A percentile compares a stretch with the other conserved stretches of the same genome.
phyloP scores from a whole-genome alignment of 164 flowering plant genomes.

The Magnolia sinica region DNA sequence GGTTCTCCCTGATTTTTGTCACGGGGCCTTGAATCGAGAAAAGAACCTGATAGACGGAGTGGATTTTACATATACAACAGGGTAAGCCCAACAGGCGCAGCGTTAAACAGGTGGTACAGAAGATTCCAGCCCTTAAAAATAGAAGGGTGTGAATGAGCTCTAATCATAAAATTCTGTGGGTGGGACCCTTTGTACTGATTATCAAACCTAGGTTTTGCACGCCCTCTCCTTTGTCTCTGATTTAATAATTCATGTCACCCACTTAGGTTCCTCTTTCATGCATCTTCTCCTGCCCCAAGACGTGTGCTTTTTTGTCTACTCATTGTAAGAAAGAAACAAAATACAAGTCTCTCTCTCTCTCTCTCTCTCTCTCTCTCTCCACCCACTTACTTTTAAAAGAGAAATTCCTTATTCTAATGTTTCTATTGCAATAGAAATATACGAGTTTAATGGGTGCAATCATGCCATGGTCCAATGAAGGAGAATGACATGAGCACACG shows the following conservation, averaged over 20 bases:
- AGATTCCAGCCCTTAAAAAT: no score
- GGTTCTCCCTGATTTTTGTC: no score
- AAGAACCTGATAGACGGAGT: no score
- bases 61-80: no score
- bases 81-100: no score
- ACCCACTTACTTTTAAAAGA: neutral
- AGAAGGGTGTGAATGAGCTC: neutral
- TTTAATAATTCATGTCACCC: conserved; percentile 6
- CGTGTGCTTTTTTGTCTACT: neutral
- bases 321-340: conserved; percentile 1
- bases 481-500: neutral
- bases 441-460: conserved; percentile 3
- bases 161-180: neutral
- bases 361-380: neutral
- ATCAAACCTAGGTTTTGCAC: conserved; percentile 1
- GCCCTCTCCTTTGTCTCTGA: neutral
- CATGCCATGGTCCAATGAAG: conserved; percentile 2
- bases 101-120: no score
- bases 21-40: no score
- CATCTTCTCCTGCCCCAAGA: neutral
- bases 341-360: neutral
- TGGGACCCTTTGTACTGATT: conserved; percentile 2
- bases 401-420: neutral
- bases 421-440: neutral
- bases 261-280: neutral